These are phyloP conservation scores for Phytophthora hibernalis DNA, from an alignment of 352 stramenopile genomes.

Conservation along the genomic window DNA sequence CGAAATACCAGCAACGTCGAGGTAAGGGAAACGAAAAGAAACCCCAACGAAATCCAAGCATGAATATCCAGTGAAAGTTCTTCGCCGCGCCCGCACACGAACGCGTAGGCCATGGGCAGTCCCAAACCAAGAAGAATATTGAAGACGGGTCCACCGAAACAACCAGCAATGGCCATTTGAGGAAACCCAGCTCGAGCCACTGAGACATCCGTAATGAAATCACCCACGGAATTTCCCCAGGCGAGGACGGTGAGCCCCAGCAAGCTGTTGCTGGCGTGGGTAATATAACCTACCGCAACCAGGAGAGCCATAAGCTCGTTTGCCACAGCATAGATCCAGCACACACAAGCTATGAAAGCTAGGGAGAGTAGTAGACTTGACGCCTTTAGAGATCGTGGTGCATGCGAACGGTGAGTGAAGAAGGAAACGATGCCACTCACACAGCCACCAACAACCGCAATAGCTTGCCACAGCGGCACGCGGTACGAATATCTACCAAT, in stretches of 20 bases:
- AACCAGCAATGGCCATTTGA: slow-evolving; percentile 88
- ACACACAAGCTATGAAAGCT: slow-evolving; percentile 85
- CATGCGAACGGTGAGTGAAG: slow-evolving; percentile 66
- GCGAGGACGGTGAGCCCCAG: slow-evolving; percentile 82
- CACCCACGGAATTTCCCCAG: slow-evolving; percentile 87
- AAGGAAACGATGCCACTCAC: slow-evolving; percentile 77
- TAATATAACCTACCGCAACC: slow-evolving; percentile 77
- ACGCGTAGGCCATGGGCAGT: slow-evolving; percentile 73
- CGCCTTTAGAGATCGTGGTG: slow-evolving; percentile 53
- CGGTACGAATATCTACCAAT: slow-evolving; percentile 26
- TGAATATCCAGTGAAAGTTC: slow-evolving; percentile 68
- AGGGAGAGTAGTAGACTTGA: slow-evolving; percentile 71
- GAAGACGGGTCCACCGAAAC: slow-evolving; percentile 85
- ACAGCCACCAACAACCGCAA: slow-evolving; percentile 31
- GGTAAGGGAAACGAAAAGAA: slow-evolving; percentile 66
- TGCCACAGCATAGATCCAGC: slow-evolving; percentile 93
- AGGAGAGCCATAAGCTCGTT: slow-evolving; percentile 88
- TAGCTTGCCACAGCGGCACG: slow-evolving; percentile 55
- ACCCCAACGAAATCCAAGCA: slow-evolving; percentile 74
- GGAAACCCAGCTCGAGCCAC: slow-evolving; percentile 81
- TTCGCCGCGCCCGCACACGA: slow-evolving; percentile 50
- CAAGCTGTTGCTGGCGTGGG: slow-evolving; percentile 76
- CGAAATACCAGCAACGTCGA: slow-evolving; percentile 65
- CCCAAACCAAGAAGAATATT: slow-evolving; percentile 85
- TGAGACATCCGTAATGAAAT: slow-evolving; percentile 86